Percentiles rank a stretch among this genome's conserved stretches.
Conservation (phyloP, 1,284 basidiomycete species). For the Lentinula novae-zelandiae region DNA sequence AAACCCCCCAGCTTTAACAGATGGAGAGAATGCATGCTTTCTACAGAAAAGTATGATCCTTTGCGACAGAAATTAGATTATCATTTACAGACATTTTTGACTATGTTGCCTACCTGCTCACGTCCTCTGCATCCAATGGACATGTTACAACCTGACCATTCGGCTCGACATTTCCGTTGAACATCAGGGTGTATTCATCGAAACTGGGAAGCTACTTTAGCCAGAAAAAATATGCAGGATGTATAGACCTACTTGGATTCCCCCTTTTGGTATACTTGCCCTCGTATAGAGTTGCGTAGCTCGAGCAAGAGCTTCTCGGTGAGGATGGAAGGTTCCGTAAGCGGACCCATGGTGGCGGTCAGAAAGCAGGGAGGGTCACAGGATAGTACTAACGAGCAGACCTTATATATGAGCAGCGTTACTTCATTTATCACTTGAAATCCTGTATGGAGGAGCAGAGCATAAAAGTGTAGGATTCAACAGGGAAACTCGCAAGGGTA, state of each 20-base stretch:
- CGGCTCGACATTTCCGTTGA: conserved; percentile 74
- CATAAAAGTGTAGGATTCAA: neutral
- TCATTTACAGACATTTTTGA: neutral
- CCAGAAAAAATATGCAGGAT: neutral
- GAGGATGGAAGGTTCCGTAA: neutral
- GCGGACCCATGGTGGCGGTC: neutral
- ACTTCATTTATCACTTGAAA: conserved; percentile 1
- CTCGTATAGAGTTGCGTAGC: conserved; percentile 33
- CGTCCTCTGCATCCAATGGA: conserved; percentile 70
- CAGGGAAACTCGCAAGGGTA: neutral
- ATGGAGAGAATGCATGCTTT: conserved; percentile 65
- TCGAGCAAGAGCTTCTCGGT: conserved; percentile 6
- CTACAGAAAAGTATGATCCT: conserved; percentile 71
- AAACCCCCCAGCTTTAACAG: conserved; percentile 86
- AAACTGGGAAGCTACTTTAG: conserved; percentile 43
- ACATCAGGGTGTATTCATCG: conserved; percentile 56
- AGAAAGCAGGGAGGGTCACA: neutral
- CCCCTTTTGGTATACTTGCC: conserved; percentile 40
- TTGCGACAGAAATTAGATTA: conserved; percentile 6
- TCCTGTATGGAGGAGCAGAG: neutral
- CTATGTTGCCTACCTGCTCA: conserved; percentile 55
- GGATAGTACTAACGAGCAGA: neutral
- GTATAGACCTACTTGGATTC: conserved; percentile 36
- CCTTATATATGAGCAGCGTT: neutral
- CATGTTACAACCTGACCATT: conserved; percentile 58